Conservation (phyloP, 2,329 filamentous ascomycete genomes). For the Fusarium sp. region DNA sequence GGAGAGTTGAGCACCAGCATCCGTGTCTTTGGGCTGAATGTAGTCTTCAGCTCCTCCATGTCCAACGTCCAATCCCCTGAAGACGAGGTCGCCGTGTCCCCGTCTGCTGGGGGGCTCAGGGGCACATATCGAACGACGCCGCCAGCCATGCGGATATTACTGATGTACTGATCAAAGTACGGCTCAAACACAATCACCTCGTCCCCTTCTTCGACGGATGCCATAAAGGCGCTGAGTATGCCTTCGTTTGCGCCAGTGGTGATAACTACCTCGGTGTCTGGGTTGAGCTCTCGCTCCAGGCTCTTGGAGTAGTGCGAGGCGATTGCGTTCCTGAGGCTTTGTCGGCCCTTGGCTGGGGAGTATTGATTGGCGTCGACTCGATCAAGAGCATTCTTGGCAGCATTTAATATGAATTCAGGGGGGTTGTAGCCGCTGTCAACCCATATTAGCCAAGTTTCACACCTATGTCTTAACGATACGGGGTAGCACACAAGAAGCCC, state of each 20-base stretch:
- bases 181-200: conserved; percentile 97
- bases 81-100: neutral
- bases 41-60: neutral
- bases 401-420: conserved; percentile 89
- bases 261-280: conserved; percentile 91
- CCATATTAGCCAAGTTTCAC: neutral
- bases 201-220: conserved; percentile 89
- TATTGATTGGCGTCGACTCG: neutral
- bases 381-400: conserved; percentile 84
- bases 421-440: conserved; percentile 78
- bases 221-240: conserved; percentile 98
- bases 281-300: conserved; percentile 83
- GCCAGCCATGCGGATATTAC: conserved; percentile 97
- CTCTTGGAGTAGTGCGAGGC: conserved; percentile 89
- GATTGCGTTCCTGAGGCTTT: conserved; percentile 89
- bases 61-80: neutral
- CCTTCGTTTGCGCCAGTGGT: conserved; percentile 91
- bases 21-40: neutral
- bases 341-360: neutral
- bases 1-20: neutral
- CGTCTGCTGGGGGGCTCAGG: neutral
- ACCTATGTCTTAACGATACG: conserved; percentile 45
- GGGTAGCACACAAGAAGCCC: conserved; percentile 74
- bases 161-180: conserved; percentile 95
- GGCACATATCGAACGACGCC: conserved; percentile 82